Conservation (phyloP, 306 rosid species). For the Myrica gale region DNA sequence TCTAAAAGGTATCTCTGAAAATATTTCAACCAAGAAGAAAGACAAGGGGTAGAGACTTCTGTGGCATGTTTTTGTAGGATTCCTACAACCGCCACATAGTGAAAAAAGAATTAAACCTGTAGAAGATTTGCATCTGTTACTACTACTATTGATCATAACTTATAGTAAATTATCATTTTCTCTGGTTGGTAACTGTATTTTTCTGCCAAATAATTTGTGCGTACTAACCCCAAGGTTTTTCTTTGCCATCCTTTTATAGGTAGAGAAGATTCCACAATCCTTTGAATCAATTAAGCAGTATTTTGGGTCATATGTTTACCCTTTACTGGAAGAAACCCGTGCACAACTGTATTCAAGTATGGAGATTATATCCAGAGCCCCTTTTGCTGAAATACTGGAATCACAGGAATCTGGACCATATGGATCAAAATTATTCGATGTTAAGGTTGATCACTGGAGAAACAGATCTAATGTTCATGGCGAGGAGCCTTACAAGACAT, state of each 20-base stretch:
- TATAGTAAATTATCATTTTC: too few species aligned
- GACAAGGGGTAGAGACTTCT: conserved; percentile 22
- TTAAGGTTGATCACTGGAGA: conserved; percentile 45
- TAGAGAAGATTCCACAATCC: conserved; percentile 39
- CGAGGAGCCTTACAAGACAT: conserved; percentile 57
- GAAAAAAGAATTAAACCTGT: too few species aligned
- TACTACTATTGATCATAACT: too few species aligned
- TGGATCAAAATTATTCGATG: conserved; percentile 27
- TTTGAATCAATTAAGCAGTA: conserved; percentile 43
- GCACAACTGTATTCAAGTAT: too few species aligned
- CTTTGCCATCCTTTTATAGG: conserved; percentile 32
- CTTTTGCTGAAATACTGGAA: conserved; percentile 46
- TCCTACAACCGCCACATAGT: too few species aligned
- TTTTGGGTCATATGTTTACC: conserved; percentile 38
- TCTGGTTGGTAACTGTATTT: too few species aligned
- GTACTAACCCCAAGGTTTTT: neutral
- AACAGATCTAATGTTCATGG: conserved; percentile 52
- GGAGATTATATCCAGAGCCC: conserved; percentile 24
- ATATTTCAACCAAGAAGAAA: conserved; percentile 26
- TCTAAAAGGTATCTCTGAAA: too few species aligned
- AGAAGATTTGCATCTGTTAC: too few species aligned
- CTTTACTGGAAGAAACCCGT: too few species aligned
- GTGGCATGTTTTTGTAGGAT: neutral
- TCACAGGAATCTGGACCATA: conserved; percentile 32
- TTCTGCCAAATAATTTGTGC: neutral